phyloP scores from a whole-genome alignment of 139 green algal genomes.

The Pedinophyceae sp. region DNA sequence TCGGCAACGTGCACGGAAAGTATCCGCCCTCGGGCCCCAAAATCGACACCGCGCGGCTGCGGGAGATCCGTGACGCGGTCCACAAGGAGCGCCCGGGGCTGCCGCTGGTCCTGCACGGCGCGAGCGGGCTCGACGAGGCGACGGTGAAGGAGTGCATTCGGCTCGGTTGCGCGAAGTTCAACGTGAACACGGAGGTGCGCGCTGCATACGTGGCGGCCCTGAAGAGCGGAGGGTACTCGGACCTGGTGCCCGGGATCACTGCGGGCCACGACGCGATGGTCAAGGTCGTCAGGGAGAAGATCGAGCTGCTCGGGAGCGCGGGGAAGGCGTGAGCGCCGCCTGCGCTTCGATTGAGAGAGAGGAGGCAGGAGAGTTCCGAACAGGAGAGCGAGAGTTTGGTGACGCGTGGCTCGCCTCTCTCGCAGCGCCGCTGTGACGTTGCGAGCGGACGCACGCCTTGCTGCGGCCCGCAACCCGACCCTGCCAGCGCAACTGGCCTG shows the following conservation, averaged over 20 bases:
- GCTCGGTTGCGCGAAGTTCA: constrained; percentile 21
- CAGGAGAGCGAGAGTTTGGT: no score
- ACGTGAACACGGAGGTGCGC: constrained; percentile 26
- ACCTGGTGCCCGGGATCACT: constrained; percentile 12
- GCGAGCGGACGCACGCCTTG: no score
- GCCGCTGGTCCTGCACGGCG: constrained; percentile 16
- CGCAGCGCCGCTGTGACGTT: no score
- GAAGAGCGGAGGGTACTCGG: constrained; percentile 1
- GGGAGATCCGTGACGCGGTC: not conserved
- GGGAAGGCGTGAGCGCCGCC: constrained; percentile 7
- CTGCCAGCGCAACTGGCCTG: no score
- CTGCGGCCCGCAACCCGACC: no score
- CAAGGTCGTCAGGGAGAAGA: constrained; percentile 12
- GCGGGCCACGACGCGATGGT: constrained; percentile 3
- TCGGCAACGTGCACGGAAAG: constrained; percentile 23
- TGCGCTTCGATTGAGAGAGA: no score
- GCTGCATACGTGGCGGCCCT: constrained; percentile 16
- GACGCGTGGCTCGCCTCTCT: no score
- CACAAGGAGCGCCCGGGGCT: not conserved
- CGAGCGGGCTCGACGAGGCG: constrained; percentile 13
- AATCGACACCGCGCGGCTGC: constrained; percentile 12
- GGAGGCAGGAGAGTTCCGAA: no score
- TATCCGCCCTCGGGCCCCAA: constrained; percentile 16
- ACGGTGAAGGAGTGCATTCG: constrained; percentile 19
- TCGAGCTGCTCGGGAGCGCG: constrained; percentile 11